Evolutionary conservation across 164 flowering plant species (phyloP).

Genomic region (Tetracentron sinense): DNA sequence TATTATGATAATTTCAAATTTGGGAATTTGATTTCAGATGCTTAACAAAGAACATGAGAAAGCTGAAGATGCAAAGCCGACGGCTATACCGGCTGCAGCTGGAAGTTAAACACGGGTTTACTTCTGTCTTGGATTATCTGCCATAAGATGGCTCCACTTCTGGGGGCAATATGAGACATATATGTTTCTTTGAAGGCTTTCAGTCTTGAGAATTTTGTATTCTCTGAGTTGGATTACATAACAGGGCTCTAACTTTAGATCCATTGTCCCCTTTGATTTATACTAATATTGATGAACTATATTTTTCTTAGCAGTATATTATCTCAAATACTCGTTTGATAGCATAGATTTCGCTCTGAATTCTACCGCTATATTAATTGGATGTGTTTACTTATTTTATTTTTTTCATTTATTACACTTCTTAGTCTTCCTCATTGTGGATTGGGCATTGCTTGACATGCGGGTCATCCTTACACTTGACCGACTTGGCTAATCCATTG

Average conservation of each 20-base stretch:
- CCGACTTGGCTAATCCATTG: no score
- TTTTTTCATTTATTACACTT: no score
- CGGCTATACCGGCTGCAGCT: conserved; percentile 46
- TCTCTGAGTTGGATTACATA: background rate
- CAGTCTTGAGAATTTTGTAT: conserved; percentile 6
- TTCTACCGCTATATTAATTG: no score
- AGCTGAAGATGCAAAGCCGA: conserved; percentile 83
- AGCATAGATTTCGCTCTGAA: no score
- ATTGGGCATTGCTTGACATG: no score
- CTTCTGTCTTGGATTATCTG: background rate
- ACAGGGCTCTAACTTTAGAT: background rate
- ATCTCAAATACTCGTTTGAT: no score
- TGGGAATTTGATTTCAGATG: conserved; percentile 44
- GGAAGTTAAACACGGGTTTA: conserved; percentile 38
- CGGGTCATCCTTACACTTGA: no score
- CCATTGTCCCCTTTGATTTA: conserved; percentile 1
- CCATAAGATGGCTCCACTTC: background rate
- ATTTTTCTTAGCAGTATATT: no score
- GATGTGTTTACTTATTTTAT: no score
- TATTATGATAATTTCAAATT: no score
- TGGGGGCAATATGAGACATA: background rate
- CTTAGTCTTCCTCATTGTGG: no score
- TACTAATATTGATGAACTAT: background rate
- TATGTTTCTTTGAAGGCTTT: background rate
- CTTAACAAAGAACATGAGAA: conserved; percentile 94